These are phyloP conservation scores for Calonectria pseudoreteaudii DNA, from an alignment of 2,329 filamentous ascomycete species.

Conservation along the genomic window DNA sequence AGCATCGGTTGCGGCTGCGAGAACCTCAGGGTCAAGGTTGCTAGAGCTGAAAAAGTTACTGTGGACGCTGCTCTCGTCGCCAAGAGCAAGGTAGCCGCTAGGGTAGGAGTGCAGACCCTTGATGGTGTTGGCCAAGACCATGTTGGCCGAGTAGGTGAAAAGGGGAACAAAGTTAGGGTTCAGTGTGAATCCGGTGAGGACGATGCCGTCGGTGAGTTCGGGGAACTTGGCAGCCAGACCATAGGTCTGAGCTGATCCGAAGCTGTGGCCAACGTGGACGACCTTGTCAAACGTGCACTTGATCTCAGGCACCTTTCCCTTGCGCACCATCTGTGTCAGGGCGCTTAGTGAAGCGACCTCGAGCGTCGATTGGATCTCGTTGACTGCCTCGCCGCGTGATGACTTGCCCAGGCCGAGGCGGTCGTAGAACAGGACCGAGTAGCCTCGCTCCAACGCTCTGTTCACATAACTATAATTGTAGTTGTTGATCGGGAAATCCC, in stretches of 20 bases:
- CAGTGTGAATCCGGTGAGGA: not conserved
- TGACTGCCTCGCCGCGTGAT: not conserved
- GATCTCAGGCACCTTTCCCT: not conserved
- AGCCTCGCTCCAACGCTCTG: not conserved
- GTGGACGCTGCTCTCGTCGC: not conserved
- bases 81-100: not conserved
- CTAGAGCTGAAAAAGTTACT: slow-evolving; percentile 1
- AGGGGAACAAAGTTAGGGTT: not conserved
- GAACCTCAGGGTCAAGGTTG: not conserved
- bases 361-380: slow-evolving; percentile 4
- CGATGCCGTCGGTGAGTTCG: not conserved
- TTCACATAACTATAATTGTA: slow-evolving; percentile 7
- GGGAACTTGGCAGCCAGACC: not conserved
- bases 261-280: slow-evolving; percentile 1
- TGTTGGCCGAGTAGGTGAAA: slow-evolving; percentile 3
- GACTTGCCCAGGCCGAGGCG: not conserved
- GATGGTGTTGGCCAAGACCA: not conserved
- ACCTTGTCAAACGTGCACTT: not conserved
- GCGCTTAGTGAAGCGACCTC: not conserved
- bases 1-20: not conserved
- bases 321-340: not conserved
- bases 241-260: not conserved
- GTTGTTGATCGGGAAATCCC: slow-evolving; percentile 2
- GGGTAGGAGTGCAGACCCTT: not conserved
- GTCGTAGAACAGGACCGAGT: not conserved